Conservation (phyloP, 345 rosid genomes). For the Bruguiera parviflora region DNA sequence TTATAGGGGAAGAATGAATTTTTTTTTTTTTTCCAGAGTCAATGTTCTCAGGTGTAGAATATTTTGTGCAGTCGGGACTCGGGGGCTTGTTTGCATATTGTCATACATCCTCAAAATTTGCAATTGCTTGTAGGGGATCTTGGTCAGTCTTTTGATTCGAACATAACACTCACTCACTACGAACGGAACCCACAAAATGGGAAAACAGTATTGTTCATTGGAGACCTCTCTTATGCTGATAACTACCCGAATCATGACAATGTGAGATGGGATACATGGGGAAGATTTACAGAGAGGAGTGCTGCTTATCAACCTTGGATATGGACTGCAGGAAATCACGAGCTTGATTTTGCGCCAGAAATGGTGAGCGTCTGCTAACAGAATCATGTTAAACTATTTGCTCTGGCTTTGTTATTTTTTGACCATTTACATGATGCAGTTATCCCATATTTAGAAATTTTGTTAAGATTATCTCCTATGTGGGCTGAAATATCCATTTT, state of each 20-base stretch:
- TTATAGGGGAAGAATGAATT: too few relatives aligned
- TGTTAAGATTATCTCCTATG: not conserved
- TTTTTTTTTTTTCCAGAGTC: not conserved
- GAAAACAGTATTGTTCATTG: conserved; percentile 61
- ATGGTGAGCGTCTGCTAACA: conserved; percentile 36
- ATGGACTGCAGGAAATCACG: conserved; percentile 91
- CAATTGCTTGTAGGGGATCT: conserved; percentile 68
- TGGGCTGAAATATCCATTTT: not conserved
- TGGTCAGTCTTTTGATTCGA: conserved; percentile 89
- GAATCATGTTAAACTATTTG: too few relatives aligned
- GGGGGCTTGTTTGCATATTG: not conserved
- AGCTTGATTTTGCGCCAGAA: conserved; percentile 71
- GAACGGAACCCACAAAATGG: conserved; percentile 65
- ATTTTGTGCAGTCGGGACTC: not conserved
- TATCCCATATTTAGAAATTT: not conserved
- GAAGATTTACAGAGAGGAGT: conserved; percentile 78
- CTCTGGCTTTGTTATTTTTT: not conserved
- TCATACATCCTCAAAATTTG: not conserved
- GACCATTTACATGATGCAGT: not conserved
- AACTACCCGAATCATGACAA: conserved; percentile 62
- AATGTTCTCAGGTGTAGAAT: not conserved
- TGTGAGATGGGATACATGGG: conserved; percentile 90
- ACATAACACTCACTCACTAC: conserved; percentile 70
- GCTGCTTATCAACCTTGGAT: conserved; percentile 96
- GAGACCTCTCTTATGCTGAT: conserved; percentile 93